phyloP scores from a whole-genome alignment of 495 filamentous ascomycete genomes.

The Hypoxylon fragiforme region DNA sequence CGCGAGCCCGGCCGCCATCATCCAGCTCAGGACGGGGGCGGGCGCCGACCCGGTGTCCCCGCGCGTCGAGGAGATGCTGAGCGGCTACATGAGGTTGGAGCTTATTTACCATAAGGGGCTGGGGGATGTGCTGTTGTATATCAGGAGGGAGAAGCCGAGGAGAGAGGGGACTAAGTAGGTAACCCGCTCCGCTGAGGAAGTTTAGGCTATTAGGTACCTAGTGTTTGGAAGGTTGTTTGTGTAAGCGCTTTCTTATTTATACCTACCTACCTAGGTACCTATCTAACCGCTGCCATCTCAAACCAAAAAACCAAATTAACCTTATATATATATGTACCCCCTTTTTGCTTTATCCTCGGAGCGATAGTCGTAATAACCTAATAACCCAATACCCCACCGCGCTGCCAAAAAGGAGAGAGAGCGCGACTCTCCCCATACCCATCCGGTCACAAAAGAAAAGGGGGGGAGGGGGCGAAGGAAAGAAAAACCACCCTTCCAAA shows the following conservation, averaged over 20 bases:
- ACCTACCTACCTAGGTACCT: no score
- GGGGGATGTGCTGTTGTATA: constrained; percentile 1
- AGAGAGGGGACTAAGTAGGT: background rate
- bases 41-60: constrained; percentile 1
- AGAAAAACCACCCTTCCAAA: no score
- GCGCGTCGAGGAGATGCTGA: constrained; percentile 13
- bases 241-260: background rate
- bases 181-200: background rate
- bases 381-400: no score
- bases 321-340: no score
- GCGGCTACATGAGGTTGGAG: constrained; percentile 1
- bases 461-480: no score
- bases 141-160: constrained; percentile 5
- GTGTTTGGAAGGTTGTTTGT: background rate
- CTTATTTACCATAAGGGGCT: background rate
- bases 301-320: background rate
- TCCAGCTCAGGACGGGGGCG: constrained; percentile 5
- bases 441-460: no score
- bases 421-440: no score
- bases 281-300: background rate
- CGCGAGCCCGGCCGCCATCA: constrained; percentile 36
- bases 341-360: no score
- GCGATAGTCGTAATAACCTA: no score
- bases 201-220: background rate
- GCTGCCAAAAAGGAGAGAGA: no score